Evolutionary conservation across 176 grass and related monocot species (phyloP).

Genomic region (Saccharum officinarum): DNA sequence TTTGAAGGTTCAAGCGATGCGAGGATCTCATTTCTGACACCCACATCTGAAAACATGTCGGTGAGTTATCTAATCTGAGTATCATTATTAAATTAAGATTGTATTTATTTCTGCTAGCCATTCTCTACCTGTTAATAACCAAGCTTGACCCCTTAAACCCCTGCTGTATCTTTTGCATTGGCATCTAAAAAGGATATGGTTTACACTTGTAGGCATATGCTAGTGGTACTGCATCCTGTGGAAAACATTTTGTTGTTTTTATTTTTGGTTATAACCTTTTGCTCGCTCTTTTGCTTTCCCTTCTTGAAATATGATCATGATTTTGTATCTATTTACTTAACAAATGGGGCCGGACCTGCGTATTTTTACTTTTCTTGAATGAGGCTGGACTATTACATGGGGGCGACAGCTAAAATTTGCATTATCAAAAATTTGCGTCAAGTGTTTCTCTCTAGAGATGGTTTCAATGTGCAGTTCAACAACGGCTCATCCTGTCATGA

Average conservation of each 20-base stretch:
- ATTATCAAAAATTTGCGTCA: neutral
- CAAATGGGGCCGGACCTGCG: neutral
- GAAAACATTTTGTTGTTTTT: neutral
- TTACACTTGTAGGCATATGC: neutral
- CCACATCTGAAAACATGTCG: constrained; percentile 85
- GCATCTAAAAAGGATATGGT: neutral
- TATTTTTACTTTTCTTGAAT: constrained; percentile 24
- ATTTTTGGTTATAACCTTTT: no score
- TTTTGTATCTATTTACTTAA: no score
- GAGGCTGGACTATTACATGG: neutral
- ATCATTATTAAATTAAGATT: neutral
- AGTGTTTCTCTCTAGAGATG: neutral
- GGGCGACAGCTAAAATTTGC: neutral
- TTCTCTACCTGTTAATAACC: constrained; percentile 13
- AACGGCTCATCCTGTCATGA: neutral
- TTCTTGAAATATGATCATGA: no score
- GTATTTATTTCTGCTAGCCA: neutral
- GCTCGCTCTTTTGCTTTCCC: no score
- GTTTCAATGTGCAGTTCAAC: neutral
- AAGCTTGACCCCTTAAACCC: neutral
- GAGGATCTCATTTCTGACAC: constrained; percentile 86
- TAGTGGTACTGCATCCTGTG: neutral
- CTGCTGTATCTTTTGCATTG: neutral
- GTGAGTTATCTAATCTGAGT: constrained; percentile 47
- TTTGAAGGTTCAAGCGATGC: constrained; percentile 64